Base-by-base conservation (phyloP, 345 rosid species). In the Citrus mangshanensis region DNA sequence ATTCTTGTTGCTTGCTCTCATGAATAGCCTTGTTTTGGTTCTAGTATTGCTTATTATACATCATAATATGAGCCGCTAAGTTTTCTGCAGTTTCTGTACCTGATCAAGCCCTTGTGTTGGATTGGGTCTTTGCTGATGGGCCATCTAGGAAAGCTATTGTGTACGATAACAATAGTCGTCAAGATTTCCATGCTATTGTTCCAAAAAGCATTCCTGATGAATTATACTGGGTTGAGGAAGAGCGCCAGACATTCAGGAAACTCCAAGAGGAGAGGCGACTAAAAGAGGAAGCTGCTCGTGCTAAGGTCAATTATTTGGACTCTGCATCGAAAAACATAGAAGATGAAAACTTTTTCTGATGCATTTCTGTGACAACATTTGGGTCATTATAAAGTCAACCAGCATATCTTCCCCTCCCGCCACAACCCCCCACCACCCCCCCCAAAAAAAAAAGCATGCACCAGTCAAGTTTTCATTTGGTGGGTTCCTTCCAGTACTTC, bases 51-150 rank as follows among this genome's bases (percentile, higher is more conserved):
- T 28, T 70, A 69, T 60, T 35, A 61, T 78, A 24, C 34, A 9
- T 60, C 18, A 66, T 79, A n/a, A 21, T 49, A 40, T 32, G 69
- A 75, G 78, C 64, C 42, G 59, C 63, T 24, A 60, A 35, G n/a
- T 56, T 65, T 81, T 80, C 70, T 84, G 86, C 89, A 95, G 99
- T 95, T 71, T 42, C 76, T 78, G 94, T 93, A 77, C 97, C 96
- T 6, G 83, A 78, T 10, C 78, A 75, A 82, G 95, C 97, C 61
- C 32, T 85, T 78, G 89, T 93, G 62, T 84, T 95, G 90, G 96
- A 95, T 84, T 93, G 95, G 95, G 98, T 95, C 68, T 91, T 93
- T 82, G 88, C 97, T 82, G 93, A 95, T 87, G 99, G 99, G 81
- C 98, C 88, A 35, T 93, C 98, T 70, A 75, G 85, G 71, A 86